Evolutionary conservation across 257 asterid species (phyloP).

Genomic region (Eucommia ulmoides): DNA sequence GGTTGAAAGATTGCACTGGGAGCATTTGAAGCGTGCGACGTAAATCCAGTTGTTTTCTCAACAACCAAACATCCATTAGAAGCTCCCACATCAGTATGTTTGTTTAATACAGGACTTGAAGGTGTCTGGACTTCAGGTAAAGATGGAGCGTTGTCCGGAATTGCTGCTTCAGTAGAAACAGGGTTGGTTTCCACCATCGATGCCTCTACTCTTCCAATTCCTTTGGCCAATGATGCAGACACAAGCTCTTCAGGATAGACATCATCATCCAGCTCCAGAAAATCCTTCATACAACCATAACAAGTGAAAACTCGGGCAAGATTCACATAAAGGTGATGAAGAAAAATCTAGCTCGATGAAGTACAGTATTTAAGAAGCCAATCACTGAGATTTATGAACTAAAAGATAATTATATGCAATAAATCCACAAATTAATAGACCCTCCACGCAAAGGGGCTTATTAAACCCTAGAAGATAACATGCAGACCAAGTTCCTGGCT

Average conservation of each 20-base stretch:
- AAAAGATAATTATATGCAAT: not conserved
- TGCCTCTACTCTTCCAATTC: constrained; percentile 16
- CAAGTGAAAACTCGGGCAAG: not conserved
- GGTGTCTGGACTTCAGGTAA: not conserved
- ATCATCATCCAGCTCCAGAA: constrained; percentile 44
- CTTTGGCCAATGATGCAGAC: constrained; percentile 17
- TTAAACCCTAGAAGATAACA: not conserved
- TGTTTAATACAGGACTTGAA: not conserved
- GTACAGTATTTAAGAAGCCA: not conserved
- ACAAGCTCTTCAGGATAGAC: constrained; percentile 25
- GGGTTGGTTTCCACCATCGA: constrained; percentile 12
- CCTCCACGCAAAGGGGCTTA: not conserved
- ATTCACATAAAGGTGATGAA: not conserved
- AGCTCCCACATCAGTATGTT: not conserved
- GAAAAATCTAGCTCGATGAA: not conserved
- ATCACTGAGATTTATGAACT: not conserved
- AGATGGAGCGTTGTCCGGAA: constrained; percentile 3
- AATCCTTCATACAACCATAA: constrained; percentile 25
- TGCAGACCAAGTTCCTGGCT: too few relatives aligned
- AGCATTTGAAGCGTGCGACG: not conserved
- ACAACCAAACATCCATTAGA: not conserved
- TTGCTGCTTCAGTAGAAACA: constrained; percentile 17
- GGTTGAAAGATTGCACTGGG: constrained; percentile 9
- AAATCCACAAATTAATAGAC: not conserved
- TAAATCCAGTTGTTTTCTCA: not conserved